Conservation (phyloP, 805 yeast genomes). For the Yarrowia deformans region DNA sequence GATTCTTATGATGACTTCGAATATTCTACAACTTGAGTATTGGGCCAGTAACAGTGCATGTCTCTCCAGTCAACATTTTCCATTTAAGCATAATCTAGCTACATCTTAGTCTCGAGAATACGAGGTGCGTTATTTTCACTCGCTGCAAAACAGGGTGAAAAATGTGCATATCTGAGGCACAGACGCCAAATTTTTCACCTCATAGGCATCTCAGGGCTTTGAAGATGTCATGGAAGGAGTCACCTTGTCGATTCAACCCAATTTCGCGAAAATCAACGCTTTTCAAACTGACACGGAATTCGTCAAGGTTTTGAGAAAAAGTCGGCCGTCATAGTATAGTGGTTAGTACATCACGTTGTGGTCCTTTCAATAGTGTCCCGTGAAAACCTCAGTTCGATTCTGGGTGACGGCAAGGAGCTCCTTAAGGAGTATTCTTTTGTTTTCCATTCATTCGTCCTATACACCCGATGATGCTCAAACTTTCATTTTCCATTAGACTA, state of each 20-base stretch:
- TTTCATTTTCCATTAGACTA: conserved; percentile 37
- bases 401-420: conserved; percentile 36
- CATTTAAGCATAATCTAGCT: conserved; percentile 15
- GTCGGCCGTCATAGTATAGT: conserved; percentile 37
- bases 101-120: conserved; percentile 4
- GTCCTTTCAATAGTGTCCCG: conserved; percentile 17
- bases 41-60: not conserved
- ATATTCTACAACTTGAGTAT: not conserved
- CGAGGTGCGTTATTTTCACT: not conserved
- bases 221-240: too few relatives aligned
- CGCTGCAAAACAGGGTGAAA: not conserved
- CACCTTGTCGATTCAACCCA: not conserved
- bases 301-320: not conserved
- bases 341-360: conserved; percentile 39
- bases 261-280: not conserved
- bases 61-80: not conserved
- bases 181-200: too few relatives aligned
- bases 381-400: conserved; percentile 39
- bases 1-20: too few relatives aligned
- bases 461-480: conserved; percentile 20
- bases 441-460: not conserved
- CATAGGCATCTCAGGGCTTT: too few relatives aligned
- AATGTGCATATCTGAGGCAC: conserved; percentile 2
- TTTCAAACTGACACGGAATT: not conserved
- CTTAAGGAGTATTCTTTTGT: conserved; percentile 9